Evolutionary conservation across 2,329 filamentous ascomycete species (phyloP).

Genomic region (Stylonectria norvegica): DNA sequence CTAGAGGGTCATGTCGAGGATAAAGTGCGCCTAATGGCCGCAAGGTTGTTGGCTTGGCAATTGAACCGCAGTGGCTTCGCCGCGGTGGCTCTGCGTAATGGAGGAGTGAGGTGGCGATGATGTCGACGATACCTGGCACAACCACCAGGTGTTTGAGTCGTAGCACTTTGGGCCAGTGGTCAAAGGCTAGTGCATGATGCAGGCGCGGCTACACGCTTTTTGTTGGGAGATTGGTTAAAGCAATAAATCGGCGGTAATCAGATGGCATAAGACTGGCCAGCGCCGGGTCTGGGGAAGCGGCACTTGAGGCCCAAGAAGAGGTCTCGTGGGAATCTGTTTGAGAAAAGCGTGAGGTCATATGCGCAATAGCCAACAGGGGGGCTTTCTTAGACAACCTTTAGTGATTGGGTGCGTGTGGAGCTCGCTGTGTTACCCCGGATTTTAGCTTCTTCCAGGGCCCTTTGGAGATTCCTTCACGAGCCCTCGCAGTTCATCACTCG

Average conservation of each 20-base stretch:
- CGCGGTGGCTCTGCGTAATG: neutral
- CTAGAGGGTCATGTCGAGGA: no score
- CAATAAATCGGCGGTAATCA: constrained; percentile 1
- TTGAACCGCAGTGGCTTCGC: no score
- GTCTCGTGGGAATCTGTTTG: constrained; percentile 26
- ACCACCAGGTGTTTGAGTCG: no score
- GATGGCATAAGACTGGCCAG: constrained; percentile 1
- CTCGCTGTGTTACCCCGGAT: neutral
- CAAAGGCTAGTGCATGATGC: constrained; percentile 10
- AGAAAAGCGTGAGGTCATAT: constrained; percentile 22
- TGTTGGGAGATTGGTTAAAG: constrained; percentile 4
- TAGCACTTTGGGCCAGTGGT: constrained; percentile 4
- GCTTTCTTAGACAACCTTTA: no score
- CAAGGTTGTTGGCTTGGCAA: no score
- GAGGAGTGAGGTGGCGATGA: neutral
- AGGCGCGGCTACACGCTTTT: constrained; percentile 2
- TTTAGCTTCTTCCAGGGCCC: neutral
- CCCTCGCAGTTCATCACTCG: no score
- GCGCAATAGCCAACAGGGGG: constrained; percentile 6
- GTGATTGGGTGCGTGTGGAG: neutral
- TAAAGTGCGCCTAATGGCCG: no score
- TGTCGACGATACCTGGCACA: no score
- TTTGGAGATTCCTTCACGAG: no score
- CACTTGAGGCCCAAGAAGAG: constrained; percentile 3
- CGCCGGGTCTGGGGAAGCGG: neutral